Evolutionary conservation across 208 protist genomes (phyloP).

Genomic region (Trypanosoma avium): DNA sequence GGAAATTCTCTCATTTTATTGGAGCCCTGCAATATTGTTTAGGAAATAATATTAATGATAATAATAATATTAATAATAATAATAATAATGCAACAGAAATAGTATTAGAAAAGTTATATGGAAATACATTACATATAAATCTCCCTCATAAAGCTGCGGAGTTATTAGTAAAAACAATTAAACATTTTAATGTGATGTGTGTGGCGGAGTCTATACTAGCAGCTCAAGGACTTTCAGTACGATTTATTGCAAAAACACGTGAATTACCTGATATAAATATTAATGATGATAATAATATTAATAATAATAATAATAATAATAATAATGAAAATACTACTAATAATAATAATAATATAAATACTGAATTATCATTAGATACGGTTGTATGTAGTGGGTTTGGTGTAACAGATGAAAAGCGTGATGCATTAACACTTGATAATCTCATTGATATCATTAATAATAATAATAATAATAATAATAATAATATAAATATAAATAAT

Average conservation of each 20-base stretch:
- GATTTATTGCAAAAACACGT: slow-evolving; percentile 61
- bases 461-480: neutral
- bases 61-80: neutral
- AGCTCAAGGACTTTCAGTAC: slow-evolving; percentile 65
- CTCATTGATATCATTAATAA: neutral
- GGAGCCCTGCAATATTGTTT: slow-evolving; percentile 60
- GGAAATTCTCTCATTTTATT: slow-evolving; percentile 86
- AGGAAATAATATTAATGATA: slow-evolving; percentile 44
- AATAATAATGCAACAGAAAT: neutral
- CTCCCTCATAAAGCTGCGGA: slow-evolving; percentile 37
- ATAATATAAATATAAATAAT: neutral
- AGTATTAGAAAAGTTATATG: slow-evolving; percentile 52
- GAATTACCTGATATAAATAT: slow-evolving; percentile 8
- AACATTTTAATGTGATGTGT: slow-evolving; percentile 53
- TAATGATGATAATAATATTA: neutral
- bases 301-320: slow-evolving; percentile 7
- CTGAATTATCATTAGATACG: no score
- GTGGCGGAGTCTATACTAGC: slow-evolving; percentile 76
- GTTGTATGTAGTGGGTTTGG: slow-evolving; percentile 26
- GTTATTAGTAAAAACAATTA: slow-evolving; percentile 49
- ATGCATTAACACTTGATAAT: slow-evolving; percentile 14
- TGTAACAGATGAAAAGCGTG: slow-evolving; percentile 1
- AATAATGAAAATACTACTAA: neutral
- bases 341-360: neutral
- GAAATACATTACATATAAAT: slow-evolving; percentile 22